These are phyloP conservation scores for Aechmea fasciata DNA, from an alignment of 176 grass and related monocot species.

Conservation along the genomic window DNA sequence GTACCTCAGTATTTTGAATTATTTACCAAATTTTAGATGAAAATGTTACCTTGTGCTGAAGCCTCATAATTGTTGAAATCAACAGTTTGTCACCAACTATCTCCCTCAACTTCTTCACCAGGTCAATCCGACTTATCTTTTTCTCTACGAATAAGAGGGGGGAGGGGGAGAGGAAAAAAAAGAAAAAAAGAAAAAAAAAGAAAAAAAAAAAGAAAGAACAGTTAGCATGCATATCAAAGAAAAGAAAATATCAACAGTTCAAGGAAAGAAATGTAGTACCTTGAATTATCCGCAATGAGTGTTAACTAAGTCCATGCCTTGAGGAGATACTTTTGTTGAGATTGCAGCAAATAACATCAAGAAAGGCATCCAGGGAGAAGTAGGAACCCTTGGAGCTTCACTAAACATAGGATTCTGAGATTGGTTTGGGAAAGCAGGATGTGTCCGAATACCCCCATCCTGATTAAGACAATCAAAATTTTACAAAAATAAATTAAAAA, in stretches of 20 bases:
- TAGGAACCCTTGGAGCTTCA: constrained; percentile 32
- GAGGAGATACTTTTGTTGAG: constrained; percentile 74
- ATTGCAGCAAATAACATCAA: constrained; percentile 98
- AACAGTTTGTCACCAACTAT: constrained; percentile 86
- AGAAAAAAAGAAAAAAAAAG: no score
- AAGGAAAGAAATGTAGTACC: constrained; percentile 26
- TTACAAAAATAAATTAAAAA: constrained; percentile 12
- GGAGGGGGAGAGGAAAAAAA: no score
- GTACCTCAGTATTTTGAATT: no score
- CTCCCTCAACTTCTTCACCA: constrained; percentile 76
- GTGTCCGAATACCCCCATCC: constrained; percentile 35
- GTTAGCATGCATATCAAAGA: background rate
- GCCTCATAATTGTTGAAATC: constrained; percentile 85
- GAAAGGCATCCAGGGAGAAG: constrained; percentile 97
- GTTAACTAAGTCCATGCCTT: constrained; percentile 81
- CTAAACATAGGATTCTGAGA: constrained; percentile 38
- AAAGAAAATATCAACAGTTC: background rate
- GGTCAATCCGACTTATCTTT: constrained; percentile 75
- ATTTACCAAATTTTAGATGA: background rate
- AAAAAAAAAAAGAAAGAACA: background rate
- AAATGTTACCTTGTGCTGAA: constrained; percentile 64
- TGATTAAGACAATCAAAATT: constrained; percentile 30
- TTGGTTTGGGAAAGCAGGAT: constrained; percentile 43
- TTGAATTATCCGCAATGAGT: constrained; percentile 87
- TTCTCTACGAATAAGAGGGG: no score